A percentile compares a stretch with the other conserved stretches of the same genome.
These are phyloP conservation scores for Phytophthora lateralis DNA, from an alignment of 352 stramenopile species.

Conservation along the genomic window DNA sequence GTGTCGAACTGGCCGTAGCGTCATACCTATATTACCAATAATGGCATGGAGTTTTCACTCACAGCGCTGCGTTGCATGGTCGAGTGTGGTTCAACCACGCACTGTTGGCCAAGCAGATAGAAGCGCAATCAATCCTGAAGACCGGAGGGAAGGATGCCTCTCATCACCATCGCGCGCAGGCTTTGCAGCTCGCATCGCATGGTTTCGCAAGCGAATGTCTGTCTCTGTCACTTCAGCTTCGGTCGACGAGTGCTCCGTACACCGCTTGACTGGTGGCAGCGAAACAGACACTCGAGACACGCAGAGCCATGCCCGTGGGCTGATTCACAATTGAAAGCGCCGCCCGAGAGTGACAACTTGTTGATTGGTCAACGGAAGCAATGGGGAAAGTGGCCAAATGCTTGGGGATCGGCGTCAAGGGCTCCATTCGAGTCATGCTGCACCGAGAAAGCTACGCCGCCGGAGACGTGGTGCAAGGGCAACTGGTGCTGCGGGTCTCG, in stretches of 20 bases:
- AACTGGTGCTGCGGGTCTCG: constrained; percentile 25
- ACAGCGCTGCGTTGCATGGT: neutral
- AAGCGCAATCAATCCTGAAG: neutral
- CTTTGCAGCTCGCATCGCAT: too few relatives aligned
- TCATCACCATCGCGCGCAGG: constrained; percentile 5
- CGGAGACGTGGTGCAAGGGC: constrained; percentile 33
- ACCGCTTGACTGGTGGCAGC: constrained; percentile 18
- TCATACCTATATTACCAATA: constrained; percentile 22
- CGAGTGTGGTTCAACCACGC: constrained; percentile 9
- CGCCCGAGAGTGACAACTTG: neutral
- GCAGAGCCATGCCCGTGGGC: neutral
- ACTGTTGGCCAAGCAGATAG: neutral
- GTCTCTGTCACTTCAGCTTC: constrained; percentile 27
- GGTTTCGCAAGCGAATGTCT: too few relatives aligned
- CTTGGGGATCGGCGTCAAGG: constrained; percentile 28
- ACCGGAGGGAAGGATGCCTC: neutral
- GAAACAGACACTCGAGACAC: too few relatives aligned
- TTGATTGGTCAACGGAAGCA: neutral
- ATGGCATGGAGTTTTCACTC: constrained; percentile 14
- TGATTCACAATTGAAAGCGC: constrained; percentile 24
- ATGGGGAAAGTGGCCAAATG: constrained; percentile 36
- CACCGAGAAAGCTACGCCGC: constrained; percentile 28
- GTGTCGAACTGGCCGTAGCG: constrained; percentile 4
- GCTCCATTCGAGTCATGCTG: constrained; percentile 22
- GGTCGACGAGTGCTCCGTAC: constrained; percentile 11